Percentiles rank a stretch among this genome's conserved stretches.
Evolutionary conservation across 2,329 filamentous ascomycete species (phyloP).

Genomic region (Metarhizium robertsii): DNA sequence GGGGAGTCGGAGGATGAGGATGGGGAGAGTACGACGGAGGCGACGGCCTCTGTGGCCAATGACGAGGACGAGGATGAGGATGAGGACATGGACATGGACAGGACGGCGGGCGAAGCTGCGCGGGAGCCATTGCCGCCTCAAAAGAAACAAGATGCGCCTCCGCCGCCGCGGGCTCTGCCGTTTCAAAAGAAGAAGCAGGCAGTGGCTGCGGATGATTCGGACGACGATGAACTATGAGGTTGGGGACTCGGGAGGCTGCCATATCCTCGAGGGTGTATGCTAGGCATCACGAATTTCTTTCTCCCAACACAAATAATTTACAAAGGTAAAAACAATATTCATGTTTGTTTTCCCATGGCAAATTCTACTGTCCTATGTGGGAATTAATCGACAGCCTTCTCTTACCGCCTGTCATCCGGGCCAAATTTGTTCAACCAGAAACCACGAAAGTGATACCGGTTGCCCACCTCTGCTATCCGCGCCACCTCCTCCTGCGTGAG

Average conservation of each 20-base stretch:
- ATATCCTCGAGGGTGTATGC: no score
- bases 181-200: conserved; percentile 20
- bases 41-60: conserved; percentile 30
- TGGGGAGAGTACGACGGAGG: conserved; percentile 30
- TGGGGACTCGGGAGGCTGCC: no score
- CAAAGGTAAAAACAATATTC: not conserved
- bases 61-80: conserved; percentile 25
- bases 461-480: conserved; percentile 45
- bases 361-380: not conserved
- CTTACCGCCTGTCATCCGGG: conserved; percentile 34
- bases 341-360: no score
- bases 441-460: conserved; percentile 50
- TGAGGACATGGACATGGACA: conserved; percentile 18
- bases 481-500: conserved; percentile 49
- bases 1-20: conserved; percentile 30
- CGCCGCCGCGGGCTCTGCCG: not conserved
- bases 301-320: no score
- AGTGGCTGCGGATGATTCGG: conserved; percentile 34
- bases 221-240: conserved; percentile 44
- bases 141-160: conserved; percentile 10
- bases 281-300: no score
- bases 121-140: conserved; percentile 11
- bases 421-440: conserved; percentile 49
- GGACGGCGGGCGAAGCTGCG: not conserved
- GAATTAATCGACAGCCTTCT: not conserved